phyloP scores from a whole-genome alignment of 192 early-diverging fungal species.

The Physocladia obscura region DNA sequence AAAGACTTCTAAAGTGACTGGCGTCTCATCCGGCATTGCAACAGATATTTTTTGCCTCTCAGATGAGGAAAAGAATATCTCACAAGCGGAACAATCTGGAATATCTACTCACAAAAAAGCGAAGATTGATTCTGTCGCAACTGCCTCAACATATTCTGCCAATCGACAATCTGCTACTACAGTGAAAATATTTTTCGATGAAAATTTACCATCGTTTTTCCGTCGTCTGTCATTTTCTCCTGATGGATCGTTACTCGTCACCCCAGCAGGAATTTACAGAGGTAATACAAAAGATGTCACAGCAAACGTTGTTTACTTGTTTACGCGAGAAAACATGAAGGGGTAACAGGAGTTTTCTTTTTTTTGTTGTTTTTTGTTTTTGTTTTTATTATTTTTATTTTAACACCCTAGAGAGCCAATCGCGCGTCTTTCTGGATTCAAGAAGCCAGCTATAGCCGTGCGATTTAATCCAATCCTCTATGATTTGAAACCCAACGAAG shows the following conservation, averaged over 20 bases:
- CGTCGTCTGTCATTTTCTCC: constrained; percentile 81
- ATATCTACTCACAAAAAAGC: too few species aligned
- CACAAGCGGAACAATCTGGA: too few species aligned
- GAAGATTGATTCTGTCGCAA: too few species aligned
- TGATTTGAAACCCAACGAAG: constrained; percentile 29
- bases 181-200: constrained; percentile 55
- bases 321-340: constrained; percentile 9
- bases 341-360: background rate
- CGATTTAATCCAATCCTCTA: constrained; percentile 68
- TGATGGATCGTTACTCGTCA: constrained; percentile 79
- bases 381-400: background rate
- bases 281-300: background rate
- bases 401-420: constrained; percentile 58
- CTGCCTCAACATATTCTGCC: too few species aligned
- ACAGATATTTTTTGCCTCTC: constrained; percentile 29
- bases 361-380: background rate
- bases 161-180: constrained; percentile 23
- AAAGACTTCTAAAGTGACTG: background rate
- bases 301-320: constrained; percentile 23
- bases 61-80: too few species aligned
- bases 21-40: constrained; percentile 8
- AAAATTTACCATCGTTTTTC: constrained; percentile 89
- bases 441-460: constrained; percentile 76
- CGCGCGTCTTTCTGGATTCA: constrained; percentile 66
- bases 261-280: constrained; percentile 66